Evolutionary conservation across 2,329 filamentous ascomycete genomes (phyloP).

Genomic region (Fusarium sp.): DNA sequence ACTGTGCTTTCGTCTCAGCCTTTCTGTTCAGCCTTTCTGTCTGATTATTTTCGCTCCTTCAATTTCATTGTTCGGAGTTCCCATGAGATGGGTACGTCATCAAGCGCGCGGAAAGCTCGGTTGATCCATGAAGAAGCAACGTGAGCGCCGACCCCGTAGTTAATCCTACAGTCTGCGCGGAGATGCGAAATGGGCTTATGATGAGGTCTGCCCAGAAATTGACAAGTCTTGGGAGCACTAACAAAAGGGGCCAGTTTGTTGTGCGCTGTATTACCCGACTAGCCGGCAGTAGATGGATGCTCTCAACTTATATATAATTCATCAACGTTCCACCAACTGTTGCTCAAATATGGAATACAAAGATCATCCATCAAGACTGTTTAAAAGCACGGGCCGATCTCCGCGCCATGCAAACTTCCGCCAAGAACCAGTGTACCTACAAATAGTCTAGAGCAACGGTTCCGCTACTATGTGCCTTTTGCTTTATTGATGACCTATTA

Average conservation of each 20-base stretch:
- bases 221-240: slow-evolving; percentile 3
- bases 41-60: too few relatives aligned
- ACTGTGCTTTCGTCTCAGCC: not conserved
- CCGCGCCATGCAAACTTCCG: slow-evolving; percentile 1
- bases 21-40: not conserved
- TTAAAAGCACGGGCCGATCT: not conserved
- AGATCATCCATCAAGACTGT: not conserved
- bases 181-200: slow-evolving; percentile 5
- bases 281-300: not conserved
- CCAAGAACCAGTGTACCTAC: slow-evolving; percentile 7
- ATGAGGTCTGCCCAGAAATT: slow-evolving; percentile 26
- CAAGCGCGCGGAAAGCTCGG: slow-evolving; percentile 10
- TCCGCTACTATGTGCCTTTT: not conserved
- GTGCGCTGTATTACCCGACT: not conserved
- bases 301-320: not conserved
- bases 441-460: slow-evolving; percentile 6
- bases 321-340: not conserved
- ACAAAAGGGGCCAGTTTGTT: not conserved
- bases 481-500: not conserved
- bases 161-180: not conserved
- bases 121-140: slow-evolving; percentile 1
- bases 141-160: slow-evolving; percentile 2
- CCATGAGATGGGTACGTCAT: slow-evolving; percentile 11
- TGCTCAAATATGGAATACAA: slow-evolving; percentile 1
- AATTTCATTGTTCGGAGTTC: not conserved